phyloP scores from a whole-genome alignment of 306 rosid genomes.

The Fragaria iinumae region DNA sequence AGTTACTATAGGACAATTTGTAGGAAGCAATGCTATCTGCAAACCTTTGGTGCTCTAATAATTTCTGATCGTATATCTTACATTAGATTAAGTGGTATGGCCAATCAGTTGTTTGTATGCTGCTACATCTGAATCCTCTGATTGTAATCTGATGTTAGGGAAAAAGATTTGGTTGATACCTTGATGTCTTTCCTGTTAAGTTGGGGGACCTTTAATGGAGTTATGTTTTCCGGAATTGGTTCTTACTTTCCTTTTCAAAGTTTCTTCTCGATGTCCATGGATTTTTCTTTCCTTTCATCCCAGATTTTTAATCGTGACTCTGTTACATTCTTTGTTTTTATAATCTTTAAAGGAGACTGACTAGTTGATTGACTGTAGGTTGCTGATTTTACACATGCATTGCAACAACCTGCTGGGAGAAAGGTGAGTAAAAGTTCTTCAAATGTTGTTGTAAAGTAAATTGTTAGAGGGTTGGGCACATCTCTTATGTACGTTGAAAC shows the following conservation, averaged over 20 bases:
- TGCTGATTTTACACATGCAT: conserved; percentile 85
- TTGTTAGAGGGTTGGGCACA: not conserved
- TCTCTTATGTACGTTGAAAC: not conserved
- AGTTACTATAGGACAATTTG: not conserved
- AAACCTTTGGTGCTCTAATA: not conserved
- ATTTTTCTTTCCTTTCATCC: not conserved
- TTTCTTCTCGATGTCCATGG: not conserved
- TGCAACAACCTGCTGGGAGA: conserved; percentile 96
- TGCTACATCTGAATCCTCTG: not conserved
- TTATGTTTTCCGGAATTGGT: not conserved
- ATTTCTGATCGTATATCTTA: not conserved
- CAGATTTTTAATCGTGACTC: conserved; percentile 7
- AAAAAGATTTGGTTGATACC: not conserved
- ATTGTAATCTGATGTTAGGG: not conserved
- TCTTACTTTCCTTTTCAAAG: not conserved
- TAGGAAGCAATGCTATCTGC: not conserved
- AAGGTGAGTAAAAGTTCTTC: conserved; percentile 48
- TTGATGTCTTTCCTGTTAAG: not conserved
- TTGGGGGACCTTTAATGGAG: not conserved
- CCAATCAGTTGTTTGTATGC: not conserved
- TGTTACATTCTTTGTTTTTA: conserved; percentile 7
- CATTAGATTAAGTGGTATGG: not conserved
- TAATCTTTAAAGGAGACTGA: conserved; percentile 25
- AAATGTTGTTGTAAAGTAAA: not conserved
- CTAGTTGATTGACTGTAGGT: conserved; percentile 47